Percentiles rank a stretch among this genome's conserved stretches.
phyloP scores from a whole-genome alignment of 2,329 filamentous ascomycete genomes.

The Penicillium capsulatum region DNA sequence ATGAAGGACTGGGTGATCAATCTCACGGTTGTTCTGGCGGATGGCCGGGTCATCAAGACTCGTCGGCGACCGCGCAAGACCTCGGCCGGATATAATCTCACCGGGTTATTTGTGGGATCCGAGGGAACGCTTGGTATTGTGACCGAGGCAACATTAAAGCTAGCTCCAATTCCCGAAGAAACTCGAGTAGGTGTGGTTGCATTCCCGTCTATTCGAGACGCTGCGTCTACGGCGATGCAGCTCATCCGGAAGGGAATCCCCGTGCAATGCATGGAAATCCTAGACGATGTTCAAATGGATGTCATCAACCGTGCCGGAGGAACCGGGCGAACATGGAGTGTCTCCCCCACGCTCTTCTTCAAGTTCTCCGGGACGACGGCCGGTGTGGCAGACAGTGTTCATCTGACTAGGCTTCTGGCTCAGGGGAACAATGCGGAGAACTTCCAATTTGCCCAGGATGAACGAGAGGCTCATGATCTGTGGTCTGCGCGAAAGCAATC shows the following conservation, averaged over 20 bases:
- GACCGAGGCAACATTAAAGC: slow-evolving; percentile 65
- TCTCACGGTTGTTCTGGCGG: slow-evolving; percentile 65
- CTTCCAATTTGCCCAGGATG: slow-evolving; percentile 54
- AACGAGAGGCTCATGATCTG: slow-evolving; percentile 52
- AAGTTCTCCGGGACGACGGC: slow-evolving; percentile 70
- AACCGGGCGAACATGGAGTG: slow-evolving; percentile 48
- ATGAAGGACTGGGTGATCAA: slow-evolving; percentile 74
- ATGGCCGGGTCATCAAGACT: slow-evolving; percentile 60
- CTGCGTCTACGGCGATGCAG: slow-evolving; percentile 59
- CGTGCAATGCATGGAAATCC: slow-evolving; percentile 62
- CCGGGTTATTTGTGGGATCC: slow-evolving; percentile 63
- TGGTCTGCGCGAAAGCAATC: slow-evolving; percentile 60
- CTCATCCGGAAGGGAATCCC: slow-evolving; percentile 63
- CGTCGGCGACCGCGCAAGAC: slow-evolving; percentile 63
- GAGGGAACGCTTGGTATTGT: slow-evolving; percentile 69
- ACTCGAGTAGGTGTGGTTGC: slow-evolving; percentile 63
- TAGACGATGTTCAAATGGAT: slow-evolving; percentile 61
- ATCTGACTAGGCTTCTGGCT: slow-evolving; percentile 63
- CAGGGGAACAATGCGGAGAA: slow-evolving; percentile 54
- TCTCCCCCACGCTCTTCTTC: slow-evolving; percentile 43
- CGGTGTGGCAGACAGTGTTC: slow-evolving; percentile 73
- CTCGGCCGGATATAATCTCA: slow-evolving; percentile 68
- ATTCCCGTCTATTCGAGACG: slow-evolving; percentile 56
- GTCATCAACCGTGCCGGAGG: slow-evolving; percentile 64
- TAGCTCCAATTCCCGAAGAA: slow-evolving; percentile 60